Conservation (phyloP, 2,329 filamentous ascomycete genomes). For the Rhinocladiella similis region DNA sequence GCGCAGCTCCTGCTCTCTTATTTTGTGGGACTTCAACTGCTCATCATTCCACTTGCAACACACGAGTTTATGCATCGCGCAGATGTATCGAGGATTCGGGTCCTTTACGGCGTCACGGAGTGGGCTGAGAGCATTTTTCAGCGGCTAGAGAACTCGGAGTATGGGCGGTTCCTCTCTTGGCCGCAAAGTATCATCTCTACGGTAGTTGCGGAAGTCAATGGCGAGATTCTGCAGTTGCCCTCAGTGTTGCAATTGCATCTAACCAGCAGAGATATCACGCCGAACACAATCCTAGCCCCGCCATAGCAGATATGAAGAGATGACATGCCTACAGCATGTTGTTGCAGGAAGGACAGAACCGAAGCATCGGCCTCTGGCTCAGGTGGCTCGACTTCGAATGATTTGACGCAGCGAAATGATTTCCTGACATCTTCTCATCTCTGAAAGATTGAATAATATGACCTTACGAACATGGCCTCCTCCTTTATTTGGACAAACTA, state of each 20-base stretch:
- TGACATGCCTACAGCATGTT: neutral
- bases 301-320: neutral
- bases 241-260: constrained; percentile 25
- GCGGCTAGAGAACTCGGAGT: constrained; percentile 31
- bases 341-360: too few relatives aligned
- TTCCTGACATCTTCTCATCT: too few relatives aligned
- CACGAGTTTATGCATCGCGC: constrained; percentile 32
- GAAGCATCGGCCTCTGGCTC: too few relatives aligned
- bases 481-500: too few relatives aligned
- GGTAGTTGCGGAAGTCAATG: constrained; percentile 26
- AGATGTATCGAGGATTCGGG: constrained; percentile 13
- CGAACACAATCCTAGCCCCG: constrained; percentile 15
- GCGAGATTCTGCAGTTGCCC: constrained; percentile 18
- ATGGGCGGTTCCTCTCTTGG: constrained; percentile 24
- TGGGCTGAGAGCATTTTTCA: constrained; percentile 43
- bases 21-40: constrained; percentile 48
- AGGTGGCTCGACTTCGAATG: too few relatives aligned
- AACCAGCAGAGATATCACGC: constrained; percentile 12
- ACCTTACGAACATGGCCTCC: too few relatives aligned
- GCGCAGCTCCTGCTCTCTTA: constrained; percentile 48
- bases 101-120: constrained; percentile 33
- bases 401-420: too few relatives aligned
- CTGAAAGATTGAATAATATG: too few relatives aligned
- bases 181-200: constrained; percentile 17
- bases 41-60: constrained; percentile 43